Conservation (phyloP, 2,329 filamentous ascomycete genomes). For the Monosporascus sp. region DNA sequence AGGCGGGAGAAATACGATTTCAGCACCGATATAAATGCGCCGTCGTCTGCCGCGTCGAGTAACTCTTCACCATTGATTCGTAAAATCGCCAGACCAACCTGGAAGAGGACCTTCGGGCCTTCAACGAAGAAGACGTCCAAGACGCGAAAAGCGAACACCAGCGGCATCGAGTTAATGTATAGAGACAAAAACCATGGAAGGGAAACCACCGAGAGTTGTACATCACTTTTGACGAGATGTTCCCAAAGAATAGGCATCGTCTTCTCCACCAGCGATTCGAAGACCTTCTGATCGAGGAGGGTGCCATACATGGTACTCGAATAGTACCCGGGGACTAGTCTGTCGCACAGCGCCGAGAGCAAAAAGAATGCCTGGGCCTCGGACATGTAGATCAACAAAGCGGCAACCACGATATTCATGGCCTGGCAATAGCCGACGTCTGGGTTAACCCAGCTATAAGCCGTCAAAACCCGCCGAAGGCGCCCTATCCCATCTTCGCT, state of each 20-base stretch:
- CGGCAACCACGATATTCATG: slow-evolving; percentile 99
- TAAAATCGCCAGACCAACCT: slow-evolving; percentile 93
- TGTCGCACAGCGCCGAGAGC: slow-evolving; percentile 85
- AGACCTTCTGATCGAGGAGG: slow-evolving; percentile 91
- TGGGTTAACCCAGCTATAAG: slow-evolving; percentile 94
- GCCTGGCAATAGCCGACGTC: slow-evolving; percentile 98
- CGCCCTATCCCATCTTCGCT: slow-evolving; percentile 91
- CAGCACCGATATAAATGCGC: slow-evolving; percentile 91
- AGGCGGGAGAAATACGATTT: slow-evolving; percentile 92
- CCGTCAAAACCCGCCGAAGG: slow-evolving; percentile 83
- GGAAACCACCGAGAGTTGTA: slow-evolving; percentile 95
- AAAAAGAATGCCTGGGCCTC: slow-evolving; percentile 94
- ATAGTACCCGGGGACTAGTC: slow-evolving; percentile 92
- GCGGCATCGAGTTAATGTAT: slow-evolving; percentile 98
- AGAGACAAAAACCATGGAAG: slow-evolving; percentile 96
- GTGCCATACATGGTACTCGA: slow-evolving; percentile 99
- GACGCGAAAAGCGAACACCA: slow-evolving; percentile 95
- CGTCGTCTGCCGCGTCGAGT: slow-evolving; percentile 87
- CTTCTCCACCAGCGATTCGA: slow-evolving; percentile 95
- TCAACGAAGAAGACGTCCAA: slow-evolving; percentile 98
- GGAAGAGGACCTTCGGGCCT: slow-evolving; percentile 94
- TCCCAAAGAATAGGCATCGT: slow-evolving; percentile 99
- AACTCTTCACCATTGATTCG: slow-evolving; percentile 96
- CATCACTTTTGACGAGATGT: slow-evolving; percentile 92
- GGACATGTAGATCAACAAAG: slow-evolving; percentile 97